Evolutionary conservation across 2,329 filamentous ascomycete genomes (phyloP), one percentile per base, ranked within the genome.

Genomic region (Juglanconis sp.): DNA sequence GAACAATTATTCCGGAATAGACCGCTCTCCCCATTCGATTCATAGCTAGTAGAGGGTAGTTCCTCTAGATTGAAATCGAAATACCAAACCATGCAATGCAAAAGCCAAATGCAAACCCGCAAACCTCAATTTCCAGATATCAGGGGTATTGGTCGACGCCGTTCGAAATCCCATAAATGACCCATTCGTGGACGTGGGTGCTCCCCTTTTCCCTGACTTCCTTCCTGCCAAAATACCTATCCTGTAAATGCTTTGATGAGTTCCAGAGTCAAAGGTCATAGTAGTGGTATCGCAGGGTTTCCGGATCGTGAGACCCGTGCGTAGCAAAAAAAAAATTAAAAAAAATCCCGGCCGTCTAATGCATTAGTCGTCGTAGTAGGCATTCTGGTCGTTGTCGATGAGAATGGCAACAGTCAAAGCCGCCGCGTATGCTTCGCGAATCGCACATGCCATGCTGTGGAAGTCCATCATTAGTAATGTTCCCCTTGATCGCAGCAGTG

Each of bases 371-470:
- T 80, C 76, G 68, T 80, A 75, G 57, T 76, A 76, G 54, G 79
- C 77, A 64, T 79, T 76, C 62, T 71, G 67, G 61, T 77, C 80
- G 46, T 38, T 24, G 59, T 88, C 83, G 44, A 87, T 78, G 57
- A 92, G 73, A 59, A 92, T 89, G 46, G 91, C 86, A 46, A 92
- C 88, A 52, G 85, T 89, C 56, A 92, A 72, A 40, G 87, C 87
- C 15, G 87, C 88, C 2, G 89, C 89, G 72, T 90, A 92, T 35
- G 89, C 88, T 72, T 91, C 89, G 62, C 89, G 79, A 61, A 92
- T 86, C 9, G 88, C 87, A 71, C 89, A 92, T 15, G 87, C 83
- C 80, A 90, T 85, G 73, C 87, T 86, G 57, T 56, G 42, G 9
- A 52, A 32, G 40, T 31, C 48, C 61, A 63, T 65, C 10, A 67